Evolutionary conservation across 345 rosid genomes (phyloP), one percentile per base, ranked within the genome.

Genomic region (Euphorbia peplus): DNA sequence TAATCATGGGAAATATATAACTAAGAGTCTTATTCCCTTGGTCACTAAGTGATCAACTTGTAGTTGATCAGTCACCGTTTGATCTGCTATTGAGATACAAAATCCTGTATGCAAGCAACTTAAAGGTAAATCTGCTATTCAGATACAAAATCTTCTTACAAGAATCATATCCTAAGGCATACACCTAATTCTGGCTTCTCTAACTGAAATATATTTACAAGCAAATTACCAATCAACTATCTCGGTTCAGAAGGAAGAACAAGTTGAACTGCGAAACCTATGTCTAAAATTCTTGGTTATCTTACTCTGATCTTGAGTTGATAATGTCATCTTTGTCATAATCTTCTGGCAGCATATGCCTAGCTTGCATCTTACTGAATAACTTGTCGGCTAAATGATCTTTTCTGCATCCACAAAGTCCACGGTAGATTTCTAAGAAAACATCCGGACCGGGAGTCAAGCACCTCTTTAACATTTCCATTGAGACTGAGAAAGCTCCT

Each of bases 391-490:
- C 88, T 75, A 83, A 69, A 76, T 78, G 82, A 70, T 81, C 75
- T 70, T 85, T 83, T 62, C 96, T 88, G 54, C 73, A 67, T 51
- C 22, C 77, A 62, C 78, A 29, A 41, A 90, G 86, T 63, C 92
- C 91, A 70, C 60, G 46, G 52, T 73, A 75, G 68, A 90, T 73
- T 65, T 83, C 74, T 4, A 71, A 69, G 53, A 87, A 60, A 66
- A 74, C 70, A 66, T 47, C 72, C 42, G 81, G 66, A 69, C 73
- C 76, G 54, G 88, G 88, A 75, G 72, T 58, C 72, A 85, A 57
- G 60, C 79, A 82, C 69, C 86, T 83, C 52, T 72, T 67, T 30
- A 78, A 58, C 92, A 93, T 89, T 73, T 90, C 92, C 64, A 62
- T 66, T 10, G 86, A 63, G 57, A 93, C 85, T 63, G 77, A 73